Evolutionary conservation across 148 eudicot species (phyloP).

Genomic region (Arbutus unedo): DNA sequence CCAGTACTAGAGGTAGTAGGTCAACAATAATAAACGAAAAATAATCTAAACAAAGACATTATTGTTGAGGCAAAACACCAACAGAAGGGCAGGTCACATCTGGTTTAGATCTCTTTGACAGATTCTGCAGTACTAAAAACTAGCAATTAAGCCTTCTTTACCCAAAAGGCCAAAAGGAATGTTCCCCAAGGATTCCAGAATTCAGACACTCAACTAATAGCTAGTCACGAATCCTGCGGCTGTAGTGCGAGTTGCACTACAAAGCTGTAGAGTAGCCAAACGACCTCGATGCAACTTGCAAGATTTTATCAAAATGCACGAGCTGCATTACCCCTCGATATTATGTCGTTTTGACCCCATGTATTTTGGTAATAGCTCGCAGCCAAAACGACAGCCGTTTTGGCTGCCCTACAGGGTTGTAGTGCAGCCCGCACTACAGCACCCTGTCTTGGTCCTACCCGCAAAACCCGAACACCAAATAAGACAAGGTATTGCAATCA

Average conservation of each 20-base stretch:
- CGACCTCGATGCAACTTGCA: too few species aligned
- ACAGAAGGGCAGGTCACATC: background rate
- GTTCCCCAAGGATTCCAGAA: constrained; percentile 7
- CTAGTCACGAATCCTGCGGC: background rate
- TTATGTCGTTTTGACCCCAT: too few species aligned
- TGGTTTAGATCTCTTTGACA: constrained; percentile 1
- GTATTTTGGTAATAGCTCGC: too few species aligned
- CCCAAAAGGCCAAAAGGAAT: constrained; percentile 3
- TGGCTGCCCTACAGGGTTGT: too few species aligned
- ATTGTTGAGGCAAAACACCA: background rate
- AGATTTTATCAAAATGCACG: too few species aligned
- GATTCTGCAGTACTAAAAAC: background rate
- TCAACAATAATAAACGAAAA: background rate
- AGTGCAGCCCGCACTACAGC: too few species aligned
- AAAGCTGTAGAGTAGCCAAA: too few species aligned
- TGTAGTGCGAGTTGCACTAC: too few species aligned
- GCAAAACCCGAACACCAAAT: background rate
- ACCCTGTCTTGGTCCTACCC: background rate
- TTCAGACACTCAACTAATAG: background rate
- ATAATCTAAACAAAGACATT: background rate
- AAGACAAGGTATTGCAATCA: background rate
- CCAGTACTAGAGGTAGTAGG: background rate
- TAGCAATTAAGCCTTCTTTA: background rate
- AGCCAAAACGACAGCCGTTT: too few species aligned
- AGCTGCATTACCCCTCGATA: too few species aligned